A percentile compares a stretch with the other conserved stretches of the same genome.
phyloP scores from a whole-genome alignment of 169 alveolate genomes.

The Hammondia hammondi region DNA sequence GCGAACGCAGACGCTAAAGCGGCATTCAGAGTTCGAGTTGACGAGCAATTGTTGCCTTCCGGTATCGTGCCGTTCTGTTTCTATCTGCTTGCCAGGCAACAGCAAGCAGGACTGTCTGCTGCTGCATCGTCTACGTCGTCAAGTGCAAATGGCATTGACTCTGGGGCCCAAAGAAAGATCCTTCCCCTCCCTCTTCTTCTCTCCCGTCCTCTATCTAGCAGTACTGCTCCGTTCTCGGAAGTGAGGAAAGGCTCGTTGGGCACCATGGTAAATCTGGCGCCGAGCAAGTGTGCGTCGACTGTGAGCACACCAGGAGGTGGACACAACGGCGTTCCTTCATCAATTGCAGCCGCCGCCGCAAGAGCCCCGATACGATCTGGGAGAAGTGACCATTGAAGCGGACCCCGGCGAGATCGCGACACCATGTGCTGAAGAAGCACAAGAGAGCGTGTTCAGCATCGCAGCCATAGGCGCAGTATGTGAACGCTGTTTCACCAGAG shows the following conservation, averaged over 20 bases:
- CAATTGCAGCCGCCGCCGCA: not conserved
- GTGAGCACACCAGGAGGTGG: not conserved
- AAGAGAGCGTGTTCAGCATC: too few relatives aligned
- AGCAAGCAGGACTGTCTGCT: not conserved
- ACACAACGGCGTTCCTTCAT: slow-evolving; percentile 8
- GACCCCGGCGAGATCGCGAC: too few relatives aligned
- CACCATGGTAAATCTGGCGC: not conserved
- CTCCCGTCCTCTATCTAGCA: slow-evolving; percentile 2
- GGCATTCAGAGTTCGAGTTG: not conserved
- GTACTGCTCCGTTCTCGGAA: not conserved
- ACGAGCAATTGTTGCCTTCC: too few relatives aligned
- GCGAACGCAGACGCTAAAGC: not conserved
- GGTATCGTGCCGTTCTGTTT: too few relatives aligned
- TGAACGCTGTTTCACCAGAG: too few relatives aligned
- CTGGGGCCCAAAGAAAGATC: not conserved
- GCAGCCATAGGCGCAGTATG: too few relatives aligned
- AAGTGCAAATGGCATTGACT: not conserved
- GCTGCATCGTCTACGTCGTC: not conserved
- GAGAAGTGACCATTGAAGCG: not conserved
- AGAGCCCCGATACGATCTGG: not conserved
- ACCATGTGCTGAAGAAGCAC: too few relatives aligned
- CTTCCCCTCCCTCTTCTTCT: slow-evolving; percentile 3
- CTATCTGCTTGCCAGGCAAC: not conserved
- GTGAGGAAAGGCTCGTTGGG: not conserved
- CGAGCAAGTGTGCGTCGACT: slow-evolving; percentile 32